Evolutionary conservation across 352 stramenopile species (phyloP).

Genomic region (Globisporangium spinosum): DNA sequence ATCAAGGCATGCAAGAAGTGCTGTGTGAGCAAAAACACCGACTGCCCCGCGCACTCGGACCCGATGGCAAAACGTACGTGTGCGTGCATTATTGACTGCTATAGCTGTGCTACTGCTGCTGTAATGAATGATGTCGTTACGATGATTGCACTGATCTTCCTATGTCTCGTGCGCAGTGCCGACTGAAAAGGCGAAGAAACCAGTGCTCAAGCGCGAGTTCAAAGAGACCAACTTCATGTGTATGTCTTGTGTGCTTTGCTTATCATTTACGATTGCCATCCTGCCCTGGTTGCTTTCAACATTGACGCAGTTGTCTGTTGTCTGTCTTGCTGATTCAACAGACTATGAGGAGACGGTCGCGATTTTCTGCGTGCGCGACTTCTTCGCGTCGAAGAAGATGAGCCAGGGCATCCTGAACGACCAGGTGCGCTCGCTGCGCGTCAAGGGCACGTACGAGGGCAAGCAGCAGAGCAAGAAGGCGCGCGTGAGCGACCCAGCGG

Average conservation of each 20-base stretch:
- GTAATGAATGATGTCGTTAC: neutral
- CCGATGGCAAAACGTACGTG: conserved; percentile 21
- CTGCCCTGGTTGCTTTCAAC: neutral
- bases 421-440: conserved; percentile 54
- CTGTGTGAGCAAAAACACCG: conserved; percentile 38
- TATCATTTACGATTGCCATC: neutral
- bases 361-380: conserved; percentile 70
- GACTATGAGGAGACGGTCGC: conserved; percentile 79
- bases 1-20: conserved; percentile 70
- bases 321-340: conserved; percentile 15
- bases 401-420: conserved; percentile 75
- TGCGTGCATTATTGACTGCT: neutral
- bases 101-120: neutral
- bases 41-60: conserved; percentile 37
- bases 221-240: conserved; percentile 71
- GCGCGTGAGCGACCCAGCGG: conserved; percentile 18
- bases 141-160: neutral
- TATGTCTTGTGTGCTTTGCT: conserved; percentile 23
- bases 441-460: conserved; percentile 35
- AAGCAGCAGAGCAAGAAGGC: conserved; percentile 32
- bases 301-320: conserved; percentile 5
- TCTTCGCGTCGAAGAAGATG: conserved; percentile 67
- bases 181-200: conserved; percentile 10
- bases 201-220: conserved; percentile 79
- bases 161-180: neutral